phyloP scores from a whole-genome alignment of 306 rosid genomes.

The Dryas octopetala region DNA sequence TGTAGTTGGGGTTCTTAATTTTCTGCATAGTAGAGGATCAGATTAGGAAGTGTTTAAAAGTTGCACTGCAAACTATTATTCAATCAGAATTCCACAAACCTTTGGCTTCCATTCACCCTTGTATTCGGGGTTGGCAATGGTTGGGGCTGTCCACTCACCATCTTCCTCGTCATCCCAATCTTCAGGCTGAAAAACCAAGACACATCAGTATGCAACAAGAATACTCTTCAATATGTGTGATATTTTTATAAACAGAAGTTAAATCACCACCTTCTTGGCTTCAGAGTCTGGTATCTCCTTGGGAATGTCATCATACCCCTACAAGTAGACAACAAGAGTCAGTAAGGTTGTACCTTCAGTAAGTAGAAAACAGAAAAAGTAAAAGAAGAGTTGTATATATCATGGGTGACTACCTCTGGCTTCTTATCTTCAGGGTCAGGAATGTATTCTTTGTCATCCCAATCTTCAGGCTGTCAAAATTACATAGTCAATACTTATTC shows the following conservation, averaged over 20 bases:
- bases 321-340: conserved; percentile 16
- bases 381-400: background rate
- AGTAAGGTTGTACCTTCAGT: background rate
- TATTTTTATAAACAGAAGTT: background rate
- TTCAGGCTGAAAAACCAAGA: conserved; percentile 66
- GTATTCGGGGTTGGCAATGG: conserved; percentile 95
- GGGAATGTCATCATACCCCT: conserved; percentile 95
- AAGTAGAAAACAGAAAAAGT: conserved; percentile 8
- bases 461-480: conserved; percentile 86
- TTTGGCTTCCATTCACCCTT: conserved; percentile 95
- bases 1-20: conserved; percentile 91
- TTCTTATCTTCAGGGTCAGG: conserved; percentile 96
- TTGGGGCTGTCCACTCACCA: conserved; percentile 99
- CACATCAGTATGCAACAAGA: conserved; percentile 23
- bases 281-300: conserved; percentile 82
- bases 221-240: background rate
- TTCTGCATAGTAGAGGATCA: conserved; percentile 44
- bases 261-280: conserved; percentile 74
- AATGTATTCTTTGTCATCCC: conserved; percentile 96
- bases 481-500: conserved; percentile 19
- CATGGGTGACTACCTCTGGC: conserved; percentile 67
- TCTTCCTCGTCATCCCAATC: conserved; percentile 99
- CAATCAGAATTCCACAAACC: conserved; percentile 47
- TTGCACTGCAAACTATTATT: background rate
- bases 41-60: conserved; percentile 20